Conservation (phyloP, 129 eudicot species). For the Helianthus annuus region HanXRQr2.0-SUNRISE NC_035448.2:48578797-48579296, state of each 20-base stretch:
- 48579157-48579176: constrained; percentile 87
- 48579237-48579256: neutral
- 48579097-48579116: constrained; percentile 78
- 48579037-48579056: neutral
- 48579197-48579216: constrained; percentile 12
- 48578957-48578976: neutral
- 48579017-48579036: neutral
- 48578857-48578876: neutral
- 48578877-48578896: neutral
- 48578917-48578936: neutral
- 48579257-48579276: constrained; percentile 10
- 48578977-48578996: neutral
- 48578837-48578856: neutral
- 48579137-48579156: constrained; percentile 75
- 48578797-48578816: neutral
- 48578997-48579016: neutral
- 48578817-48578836: constrained; percentile 1
- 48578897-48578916: neutral
- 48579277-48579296: neutral
- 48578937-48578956: neutral
- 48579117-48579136: constrained; percentile 74
- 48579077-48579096: constrained; percentile 60
- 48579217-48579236: neutral
- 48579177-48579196: constrained; percentile 86
- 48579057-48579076: neutral